Evolutionary conservation across 176 grass and related monocot species (phyloP).

Genomic region (barley (Hordeum vulgare)): DNA sequence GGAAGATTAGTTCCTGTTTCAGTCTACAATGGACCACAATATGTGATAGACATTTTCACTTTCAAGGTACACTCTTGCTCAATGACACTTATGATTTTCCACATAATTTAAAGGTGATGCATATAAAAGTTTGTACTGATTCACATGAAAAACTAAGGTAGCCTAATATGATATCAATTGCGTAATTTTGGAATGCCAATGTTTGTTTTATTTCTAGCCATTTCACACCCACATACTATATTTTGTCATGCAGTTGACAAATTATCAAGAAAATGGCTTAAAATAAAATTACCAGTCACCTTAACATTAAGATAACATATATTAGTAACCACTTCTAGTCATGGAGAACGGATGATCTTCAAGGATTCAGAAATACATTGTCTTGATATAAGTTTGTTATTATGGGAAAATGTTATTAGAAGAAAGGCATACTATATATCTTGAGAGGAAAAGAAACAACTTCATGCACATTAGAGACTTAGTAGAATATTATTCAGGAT

Average conservation of each 20-base stretch:
- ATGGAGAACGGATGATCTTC: neutral
- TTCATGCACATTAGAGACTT: neutral
- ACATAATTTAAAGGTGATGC: neutral
- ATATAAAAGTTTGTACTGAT: neutral
- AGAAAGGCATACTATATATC: neutral
- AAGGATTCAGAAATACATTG: neutral
- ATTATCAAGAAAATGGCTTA: neutral
- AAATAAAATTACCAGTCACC: neutral
- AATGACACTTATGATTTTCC: neutral
- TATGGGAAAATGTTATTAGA: neutral
- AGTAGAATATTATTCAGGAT: neutral
- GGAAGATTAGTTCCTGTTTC: neutral
- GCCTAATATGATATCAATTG: neutral
- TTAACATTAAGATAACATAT: neutral
- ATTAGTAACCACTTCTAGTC: neutral
- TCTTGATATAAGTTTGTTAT: neutral
- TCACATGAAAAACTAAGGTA: neutral
- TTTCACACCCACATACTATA: neutral
- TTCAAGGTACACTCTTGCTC: conserved; percentile 10
- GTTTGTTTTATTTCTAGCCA: neutral
- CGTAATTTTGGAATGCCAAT: too few relatives aligned
- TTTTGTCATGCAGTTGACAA: neutral
- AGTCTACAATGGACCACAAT: conserved; percentile 4
- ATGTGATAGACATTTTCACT: neutral
- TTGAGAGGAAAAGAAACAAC: neutral